Conservation (phyloP, 768 basidiomycete genomes). For the Tulasnella sp. region DNA sequence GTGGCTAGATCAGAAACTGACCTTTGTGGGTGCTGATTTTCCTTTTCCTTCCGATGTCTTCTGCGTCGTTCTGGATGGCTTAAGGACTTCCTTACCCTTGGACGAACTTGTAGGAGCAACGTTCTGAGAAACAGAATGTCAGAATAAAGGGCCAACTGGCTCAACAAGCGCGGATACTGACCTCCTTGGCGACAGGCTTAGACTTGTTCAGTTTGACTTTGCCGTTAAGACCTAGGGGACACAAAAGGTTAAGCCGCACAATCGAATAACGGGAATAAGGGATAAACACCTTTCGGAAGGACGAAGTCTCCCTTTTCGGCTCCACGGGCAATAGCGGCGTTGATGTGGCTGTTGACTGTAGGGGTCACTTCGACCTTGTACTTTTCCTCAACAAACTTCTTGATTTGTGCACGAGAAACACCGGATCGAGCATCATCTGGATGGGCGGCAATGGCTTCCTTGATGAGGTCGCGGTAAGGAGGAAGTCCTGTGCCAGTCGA, state of each 20-base stretch:
- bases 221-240: constrained; percentile 32
- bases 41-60: background rate
- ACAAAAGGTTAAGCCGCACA: background rate
- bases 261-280: constrained; percentile 13
- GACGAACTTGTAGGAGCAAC: constrained; percentile 1
- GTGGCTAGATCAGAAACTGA: background rate
- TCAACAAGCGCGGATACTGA: constrained; percentile 32
- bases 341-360: constrained; percentile 72
- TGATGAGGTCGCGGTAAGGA: constrained; percentile 22
- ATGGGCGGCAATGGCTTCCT: constrained; percentile 14
- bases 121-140: background rate
- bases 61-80: background rate
- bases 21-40: background rate
- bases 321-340: constrained; percentile 73
- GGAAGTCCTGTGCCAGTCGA: constrained; percentile 12
- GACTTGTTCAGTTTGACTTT: constrained; percentile 60
- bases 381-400: constrained; percentile 81
- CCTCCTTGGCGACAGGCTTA: constrained; percentile 72
- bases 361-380: constrained; percentile 75
- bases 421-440: constrained; percentile 46
- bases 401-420: constrained; percentile 72
- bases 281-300: constrained; percentile 70
- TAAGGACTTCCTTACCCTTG: constrained; percentile 2
- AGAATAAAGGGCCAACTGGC: background rate
- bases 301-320: constrained; percentile 77